Evolutionary conservation across 306 rosid genomes (phyloP).

Genomic region (Vicia villosa): DNA sequence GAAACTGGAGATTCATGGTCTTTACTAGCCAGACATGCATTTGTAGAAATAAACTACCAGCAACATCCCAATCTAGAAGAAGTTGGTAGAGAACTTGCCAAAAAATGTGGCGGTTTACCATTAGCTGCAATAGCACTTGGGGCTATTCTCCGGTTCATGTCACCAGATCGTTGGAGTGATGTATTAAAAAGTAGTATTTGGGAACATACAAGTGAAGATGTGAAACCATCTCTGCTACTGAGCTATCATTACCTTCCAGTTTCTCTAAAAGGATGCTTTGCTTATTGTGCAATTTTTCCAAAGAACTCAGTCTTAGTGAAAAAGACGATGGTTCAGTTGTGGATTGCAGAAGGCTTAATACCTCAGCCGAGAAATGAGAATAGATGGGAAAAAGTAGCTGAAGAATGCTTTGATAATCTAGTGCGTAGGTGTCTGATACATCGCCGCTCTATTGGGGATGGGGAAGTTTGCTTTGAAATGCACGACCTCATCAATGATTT

Average conservation of each 20-base stretch:
- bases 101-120: slow-evolving; percentile 43
- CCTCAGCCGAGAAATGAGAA: neutral
- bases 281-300: neutral
- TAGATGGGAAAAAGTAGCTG: neutral
- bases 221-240: neutral
- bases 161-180: neutral
- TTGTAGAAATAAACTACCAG: neutral
- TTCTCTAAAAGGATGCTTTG: slow-evolving; percentile 29
- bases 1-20: slow-evolving; percentile 40
- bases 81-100: slow-evolving; percentile 34
- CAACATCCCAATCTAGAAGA: slow-evolving; percentile 34
- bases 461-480: neutral
- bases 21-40: slow-evolving; percentile 43
- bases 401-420: neutral
- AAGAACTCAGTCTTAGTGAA: neutral
- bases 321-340: neutral
- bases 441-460: neutral
- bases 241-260: neutral
- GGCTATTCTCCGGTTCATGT: slow-evolving; percentile 37
- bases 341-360: slow-evolving; percentile 9
- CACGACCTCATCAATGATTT: neutral
- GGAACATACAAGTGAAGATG: neutral
- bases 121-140: slow-evolving; percentile 49
- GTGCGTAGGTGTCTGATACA: neutral
- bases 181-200: too few relatives aligned